These are phyloP conservation scores for Salicornia ramosissima DNA, from an alignment of 148 eudicot genomes.

Conservation along the genomic window DNA sequence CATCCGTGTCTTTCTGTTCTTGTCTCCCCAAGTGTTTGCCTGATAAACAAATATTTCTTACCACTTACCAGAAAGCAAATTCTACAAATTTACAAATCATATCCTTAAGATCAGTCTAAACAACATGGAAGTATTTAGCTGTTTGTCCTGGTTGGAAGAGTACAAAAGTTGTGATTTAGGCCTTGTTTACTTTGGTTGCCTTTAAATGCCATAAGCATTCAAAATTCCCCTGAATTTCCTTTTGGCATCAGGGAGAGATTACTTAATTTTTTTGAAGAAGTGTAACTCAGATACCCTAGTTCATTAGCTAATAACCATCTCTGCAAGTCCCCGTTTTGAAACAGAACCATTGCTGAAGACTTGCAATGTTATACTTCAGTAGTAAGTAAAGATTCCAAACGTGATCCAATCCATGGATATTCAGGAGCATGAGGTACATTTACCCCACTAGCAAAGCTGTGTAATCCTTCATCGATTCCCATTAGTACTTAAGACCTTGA, in stretches of 20 bases:
- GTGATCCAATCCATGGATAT: neutral
- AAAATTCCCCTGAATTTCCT: no score
- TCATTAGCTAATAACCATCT: neutral
- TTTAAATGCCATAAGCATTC: no score
- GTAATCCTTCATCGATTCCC: neutral
- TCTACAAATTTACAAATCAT: neutral
- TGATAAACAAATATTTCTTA: slow-evolving; percentile 19
- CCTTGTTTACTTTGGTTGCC: no score
- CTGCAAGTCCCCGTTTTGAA: neutral
- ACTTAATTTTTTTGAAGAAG: neutral
- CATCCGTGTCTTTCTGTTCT: slow-evolving; percentile 59
- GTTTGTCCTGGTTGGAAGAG: neutral
- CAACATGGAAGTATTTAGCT: neutral
- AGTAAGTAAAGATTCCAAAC: neutral
- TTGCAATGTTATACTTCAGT: neutral
- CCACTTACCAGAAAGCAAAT: neutral
- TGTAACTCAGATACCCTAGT: neutral
- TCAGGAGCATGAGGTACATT: neutral
- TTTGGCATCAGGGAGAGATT: neutral
- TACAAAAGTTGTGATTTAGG: no score
- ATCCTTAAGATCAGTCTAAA: neutral
- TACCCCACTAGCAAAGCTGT: neutral
- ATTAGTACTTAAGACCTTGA: neutral
- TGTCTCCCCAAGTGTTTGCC: slow-evolving; percentile 61
- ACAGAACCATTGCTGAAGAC: neutral